Base-by-base conservation (phyloP, 352 stramenopile genomes). In the Phytophthora megakarya region DNA sequence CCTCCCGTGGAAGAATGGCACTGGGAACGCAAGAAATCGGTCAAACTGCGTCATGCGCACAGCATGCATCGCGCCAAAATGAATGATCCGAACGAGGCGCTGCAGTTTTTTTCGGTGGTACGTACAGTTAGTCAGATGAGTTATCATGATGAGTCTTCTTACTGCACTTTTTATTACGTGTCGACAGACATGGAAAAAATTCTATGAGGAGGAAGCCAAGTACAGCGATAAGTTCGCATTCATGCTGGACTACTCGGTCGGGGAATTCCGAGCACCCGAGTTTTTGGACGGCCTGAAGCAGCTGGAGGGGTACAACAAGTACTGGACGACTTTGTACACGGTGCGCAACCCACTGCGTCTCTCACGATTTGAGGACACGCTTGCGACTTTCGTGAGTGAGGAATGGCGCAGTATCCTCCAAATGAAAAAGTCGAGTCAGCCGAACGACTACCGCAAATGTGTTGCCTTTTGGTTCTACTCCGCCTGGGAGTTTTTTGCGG, bases 391-490 rank as follows among this genome's bases (percentile, higher is more conserved):
- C 54, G 86, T 94, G 16, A 47, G 74, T 23, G 80, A 92, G 45
- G 84, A 94, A 63, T 94, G 86, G 86, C 81, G 80, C 22, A 70
- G 59, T 15, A 92, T 94, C 45, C 72, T 94, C 42, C 70, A 75
- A 32, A 67, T 94, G 54, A 94, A 94, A 53, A 92, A 92, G 65
- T 93, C 84, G 8, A 88, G 70, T 50, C 86, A 94, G 61, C 86
- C 86, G 5, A 94, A 94, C 58, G 86, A 94, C 60, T 94, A 94
- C 65, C 81, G 86, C 59, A 94, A 94, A 66, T 94, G 86, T 46
- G 80, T 94, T 39, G 86, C 86, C 19, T 94, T 94, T 66, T 94
- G 86, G 86, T 93, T 94, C 57, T 94, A 89, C 68, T 89, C 84
- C 10, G 84, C 80, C 9, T 94, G 86, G 86, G 86, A 94, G 50